Percentiles rank a stretch among this genome's conserved stretches.
Evolutionary conservation across 2,329 filamentous ascomycete species (phyloP).

Genomic region (Amphichorda felina): DNA sequence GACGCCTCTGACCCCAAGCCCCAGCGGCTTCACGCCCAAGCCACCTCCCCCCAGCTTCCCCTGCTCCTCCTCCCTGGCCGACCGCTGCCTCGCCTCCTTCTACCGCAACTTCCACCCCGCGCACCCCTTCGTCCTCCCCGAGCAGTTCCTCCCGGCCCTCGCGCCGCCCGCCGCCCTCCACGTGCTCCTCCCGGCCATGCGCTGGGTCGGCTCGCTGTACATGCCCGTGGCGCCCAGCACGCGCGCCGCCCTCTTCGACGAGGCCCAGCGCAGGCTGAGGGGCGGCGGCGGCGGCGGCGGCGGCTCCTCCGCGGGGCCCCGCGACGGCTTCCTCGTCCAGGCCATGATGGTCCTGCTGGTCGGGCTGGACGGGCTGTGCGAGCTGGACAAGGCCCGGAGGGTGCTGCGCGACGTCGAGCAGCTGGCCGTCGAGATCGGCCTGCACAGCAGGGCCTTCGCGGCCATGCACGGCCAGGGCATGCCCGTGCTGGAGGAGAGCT

Average conservation of each 20-base stretch:
- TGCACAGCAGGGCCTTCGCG: constrained; percentile 56
- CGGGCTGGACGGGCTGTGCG: constrained; percentile 63
- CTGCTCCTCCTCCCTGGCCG: constrained; percentile 31
- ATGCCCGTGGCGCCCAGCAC: not conserved
- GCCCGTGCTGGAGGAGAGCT: constrained; percentile 39
- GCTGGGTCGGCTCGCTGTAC: constrained; percentile 24
- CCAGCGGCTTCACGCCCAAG: constrained; percentile 15
- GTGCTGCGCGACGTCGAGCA: constrained; percentile 57
- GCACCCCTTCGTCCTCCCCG: constrained; percentile 6
- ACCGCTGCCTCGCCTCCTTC: constrained; percentile 38
- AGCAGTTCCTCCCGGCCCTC: not conserved
- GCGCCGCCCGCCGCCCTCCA: not conserved
- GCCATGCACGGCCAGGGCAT: constrained; percentile 31
- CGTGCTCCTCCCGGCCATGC: constrained; percentile 21
- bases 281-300: constrained; percentile 25
- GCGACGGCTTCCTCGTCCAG: constrained; percentile 58
- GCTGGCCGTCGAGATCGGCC: constrained; percentile 61
- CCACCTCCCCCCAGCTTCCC: constrained; percentile 36
- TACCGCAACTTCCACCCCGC: constrained; percentile 4
- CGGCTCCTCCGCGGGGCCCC: constrained; percentile 28
- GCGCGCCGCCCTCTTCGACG: constrained; percentile 26
- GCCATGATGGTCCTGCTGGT: constrained; percentile 67
- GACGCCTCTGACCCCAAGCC: not conserved
- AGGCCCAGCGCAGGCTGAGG: constrained; percentile 20
- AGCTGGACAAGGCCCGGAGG: constrained; percentile 55